These are phyloP conservation scores for Synchytrium microbalum DNA, from an alignment of 371 early-diverging fungal species.

Conservation along the genomic window DNA sequence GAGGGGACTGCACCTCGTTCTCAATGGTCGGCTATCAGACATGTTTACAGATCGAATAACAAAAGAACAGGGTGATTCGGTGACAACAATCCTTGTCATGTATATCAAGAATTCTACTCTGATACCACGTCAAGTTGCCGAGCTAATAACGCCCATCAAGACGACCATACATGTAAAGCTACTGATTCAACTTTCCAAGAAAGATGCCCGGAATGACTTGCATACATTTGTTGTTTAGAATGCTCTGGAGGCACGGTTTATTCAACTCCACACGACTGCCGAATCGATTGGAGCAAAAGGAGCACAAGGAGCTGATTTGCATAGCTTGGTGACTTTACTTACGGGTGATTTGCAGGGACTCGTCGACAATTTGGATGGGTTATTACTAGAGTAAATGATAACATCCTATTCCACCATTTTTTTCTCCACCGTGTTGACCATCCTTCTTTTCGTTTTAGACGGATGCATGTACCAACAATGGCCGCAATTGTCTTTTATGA, in stretches of 20 bases:
- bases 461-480: conserved; percentile 31
- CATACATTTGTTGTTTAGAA: background rate
- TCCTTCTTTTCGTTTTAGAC: conserved; percentile 5
- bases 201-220: too few relatives aligned
- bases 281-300: background rate
- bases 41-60: background rate
- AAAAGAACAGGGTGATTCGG: background rate
- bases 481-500: conserved; percentile 25
- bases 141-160: background rate
- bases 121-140: background rate
- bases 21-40: background rate
- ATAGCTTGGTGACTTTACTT: background rate
- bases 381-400: background rate
- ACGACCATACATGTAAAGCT: background rate
- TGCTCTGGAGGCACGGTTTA: background rate
- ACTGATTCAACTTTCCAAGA: too few relatives aligned
- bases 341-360: background rate
- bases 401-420: background rate
- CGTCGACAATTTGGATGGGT: background rate
- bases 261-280: background rate
- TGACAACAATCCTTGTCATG: background rate
- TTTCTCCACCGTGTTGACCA: background rate
- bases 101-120: background rate
- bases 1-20: background rate
- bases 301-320: background rate